Evolutionary conservation across 257 asterid species (phyloP), one percentile per base, ranked within the genome.

Genomic region (Plectranthus barbatus): DNA sequence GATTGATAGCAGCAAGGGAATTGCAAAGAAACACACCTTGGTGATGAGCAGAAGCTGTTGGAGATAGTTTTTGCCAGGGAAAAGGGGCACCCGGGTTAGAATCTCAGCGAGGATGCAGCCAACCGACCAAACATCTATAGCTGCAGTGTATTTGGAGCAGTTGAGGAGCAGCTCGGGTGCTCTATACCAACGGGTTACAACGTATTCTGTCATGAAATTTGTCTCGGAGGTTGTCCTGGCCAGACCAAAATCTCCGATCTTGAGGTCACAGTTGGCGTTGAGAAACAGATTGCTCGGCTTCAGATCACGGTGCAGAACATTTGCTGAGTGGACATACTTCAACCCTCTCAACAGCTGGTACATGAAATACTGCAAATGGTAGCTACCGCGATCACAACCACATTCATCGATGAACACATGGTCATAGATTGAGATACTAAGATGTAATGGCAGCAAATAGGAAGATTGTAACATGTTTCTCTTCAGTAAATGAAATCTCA

Each of bases 41-140:
- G 57, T 55, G 18, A 66, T 66, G 33, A 66, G 71, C 48, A 44
- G 4, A 6, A 66, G 71, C 64, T 66, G 71, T 7, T 66, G 64
- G 14, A 66, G 56, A 7, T 55, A 56, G 42, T 66, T 55, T 19
- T 5, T 15, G 37, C 71, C 71, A 0, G 64, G 71, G 62, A 66
- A 66, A 0, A 66, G 56, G 56, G 71, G 48, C 29, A 12, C 34
- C 45, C 71, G 44, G 18, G 71, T 66, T 49, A 66, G 8, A 18
- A 66, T 55, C 11, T 55, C 71, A 66, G 71, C 71, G 44, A 66
- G 71, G 33, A 66, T 66, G 64, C 71, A 66, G n/a, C 57, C 71
- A 17, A 47, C 71, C 5, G 71, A 66, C 71, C 71, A 66, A 1
- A 66, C 12, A 45, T 66, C 71, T 9, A 66, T 46, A 0, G 71